A percentile compares a stretch with the other conserved stretches of the same genome.
phyloP scores from a whole-genome alignment of 352 stramenopile genomes.

The Aphanomyces euteiches region DNA sequence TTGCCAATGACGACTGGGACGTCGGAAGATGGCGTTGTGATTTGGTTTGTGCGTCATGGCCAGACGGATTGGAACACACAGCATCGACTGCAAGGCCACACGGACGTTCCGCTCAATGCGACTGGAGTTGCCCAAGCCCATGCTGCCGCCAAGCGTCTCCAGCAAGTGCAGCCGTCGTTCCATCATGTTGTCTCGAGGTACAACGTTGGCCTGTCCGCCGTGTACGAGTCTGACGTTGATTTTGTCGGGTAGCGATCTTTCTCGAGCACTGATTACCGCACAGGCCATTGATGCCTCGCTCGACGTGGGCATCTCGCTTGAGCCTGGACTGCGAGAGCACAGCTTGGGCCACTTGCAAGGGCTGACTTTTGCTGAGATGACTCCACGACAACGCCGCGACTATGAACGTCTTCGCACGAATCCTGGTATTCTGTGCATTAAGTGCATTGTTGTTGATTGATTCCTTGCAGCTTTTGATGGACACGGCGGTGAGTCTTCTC shows the following conservation, averaged over 20 bases:
- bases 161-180: neutral
- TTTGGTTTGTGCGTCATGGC: constrained; percentile 29
- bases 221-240: neutral
- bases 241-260: constrained; percentile 19
- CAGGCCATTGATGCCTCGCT: constrained; percentile 16
- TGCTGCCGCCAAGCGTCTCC: constrained; percentile 12
- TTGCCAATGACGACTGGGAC: no score
- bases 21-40: neutral
- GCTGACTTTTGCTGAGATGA: constrained; percentile 3
- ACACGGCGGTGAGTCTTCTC: constrained; percentile 26
- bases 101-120: constrained; percentile 23
- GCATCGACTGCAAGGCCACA: constrained; percentile 25
- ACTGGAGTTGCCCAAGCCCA: constrained; percentile 6
- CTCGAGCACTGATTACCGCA: constrained; percentile 12
- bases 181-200: constrained; percentile 25
- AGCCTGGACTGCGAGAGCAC: constrained; percentile 19
- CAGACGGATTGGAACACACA: constrained; percentile 30
- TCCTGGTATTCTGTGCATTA: neutral
- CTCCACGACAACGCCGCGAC: neutral
- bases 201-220: neutral
- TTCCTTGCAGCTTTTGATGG: constrained; percentile 8
- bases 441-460: no score
- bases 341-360: constrained; percentile 19
- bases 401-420: constrained; percentile 21
- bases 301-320: neutral